Percentiles rank a stretch among this genome's conserved stretches.
phyloP scores from a whole-genome alignment of 2,329 filamentous ascomycete species.

The Rutstroemia sp. region DNA sequence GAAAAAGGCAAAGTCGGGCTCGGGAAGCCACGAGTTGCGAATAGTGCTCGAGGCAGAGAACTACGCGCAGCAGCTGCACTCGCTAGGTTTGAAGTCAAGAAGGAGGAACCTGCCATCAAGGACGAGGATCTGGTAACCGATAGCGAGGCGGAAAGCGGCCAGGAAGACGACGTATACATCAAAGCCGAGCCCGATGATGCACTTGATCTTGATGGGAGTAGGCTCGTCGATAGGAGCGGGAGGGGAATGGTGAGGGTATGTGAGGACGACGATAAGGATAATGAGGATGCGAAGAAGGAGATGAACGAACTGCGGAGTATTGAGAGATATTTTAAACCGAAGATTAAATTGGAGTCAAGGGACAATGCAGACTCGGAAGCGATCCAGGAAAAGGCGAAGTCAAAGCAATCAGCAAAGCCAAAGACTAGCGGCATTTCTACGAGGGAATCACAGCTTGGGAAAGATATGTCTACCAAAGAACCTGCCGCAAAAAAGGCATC shows the following conservation, averaged over 20 bases:
- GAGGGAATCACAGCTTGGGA: neutral
- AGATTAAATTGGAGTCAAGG: neutral
- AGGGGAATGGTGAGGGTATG: conserved; percentile 67
- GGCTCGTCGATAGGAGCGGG: conserved; percentile 59
- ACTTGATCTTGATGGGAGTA: conserved; percentile 56
- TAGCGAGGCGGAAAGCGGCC: conserved; percentile 38
- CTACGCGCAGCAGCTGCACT: conserved; percentile 53
- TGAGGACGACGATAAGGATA: conserved; percentile 55
- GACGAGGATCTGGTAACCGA: conserved; percentile 34
- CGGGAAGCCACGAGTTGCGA: conserved; percentile 52
- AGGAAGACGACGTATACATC: conserved; percentile 40
- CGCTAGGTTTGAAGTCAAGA: conserved; percentile 43
- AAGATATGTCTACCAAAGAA: neutral
- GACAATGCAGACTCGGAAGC: neutral
- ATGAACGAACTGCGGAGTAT: conserved; percentile 57
- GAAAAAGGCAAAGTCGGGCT: conserved; percentile 43
- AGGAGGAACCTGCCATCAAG: conserved; percentile 33
- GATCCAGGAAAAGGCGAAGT: neutral
- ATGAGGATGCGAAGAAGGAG: conserved; percentile 53
- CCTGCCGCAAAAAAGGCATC: neutral
- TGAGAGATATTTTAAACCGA: conserved; percentile 6
- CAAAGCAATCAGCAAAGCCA: neutral
- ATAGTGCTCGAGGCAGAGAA: conserved; percentile 51
- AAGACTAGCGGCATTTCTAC: neutral
- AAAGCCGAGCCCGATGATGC: conserved; percentile 43